Evolutionary conservation across 176 grass and related monocot species (phyloP), one percentile per base, ranked within the genome.

Genomic region (Saccharum officinarum): DNA sequence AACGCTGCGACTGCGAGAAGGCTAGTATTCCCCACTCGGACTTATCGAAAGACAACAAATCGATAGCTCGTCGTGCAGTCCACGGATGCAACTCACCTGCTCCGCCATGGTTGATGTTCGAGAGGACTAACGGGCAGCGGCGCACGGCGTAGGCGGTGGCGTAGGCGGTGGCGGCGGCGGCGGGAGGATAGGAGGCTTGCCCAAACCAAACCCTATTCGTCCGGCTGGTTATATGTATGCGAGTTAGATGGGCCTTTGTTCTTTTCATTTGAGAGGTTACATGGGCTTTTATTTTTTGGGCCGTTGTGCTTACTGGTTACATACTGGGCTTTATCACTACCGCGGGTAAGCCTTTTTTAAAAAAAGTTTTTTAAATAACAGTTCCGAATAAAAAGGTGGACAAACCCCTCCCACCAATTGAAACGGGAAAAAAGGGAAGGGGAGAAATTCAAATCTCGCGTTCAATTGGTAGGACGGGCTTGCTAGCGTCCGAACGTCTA

Each of bases 21-120:
- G 30, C 13, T 10, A 30, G 25, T 36, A 75, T 34, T 3, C 10
- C 37, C 17, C 1, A 16, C 45, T 75, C 13, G 3, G 28, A 67
- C 23, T 8, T 7, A 10, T 28, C 45, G 2, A 74, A 45, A 63
- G 2, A 57, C 3, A 77, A 8, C 13, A 18, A 84, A 42, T 50
- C 10, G 2, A 75, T 13, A n/a, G 2, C 0, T 6, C 1, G 0
- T 26, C 1, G 0, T 20, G 7, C 20, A 42, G 25, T 79, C 25
- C 25, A 28, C 36, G 8, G 23, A 38, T 1, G 60, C 1, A 23
- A 66, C 45, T 73, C 30, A 88, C 87, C 81, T 84, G 68, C 25
- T 84, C 81, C 14, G 68, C 87, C 81, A 88, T 84, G 75, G 26
- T 49, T 74, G 75, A 73, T 79, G 57, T 45, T 67, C 67, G 4